Evolutionary conservation across 768 basidiomycete species (phyloP).

Genomic region (Collybiopsis confluens): DNA sequence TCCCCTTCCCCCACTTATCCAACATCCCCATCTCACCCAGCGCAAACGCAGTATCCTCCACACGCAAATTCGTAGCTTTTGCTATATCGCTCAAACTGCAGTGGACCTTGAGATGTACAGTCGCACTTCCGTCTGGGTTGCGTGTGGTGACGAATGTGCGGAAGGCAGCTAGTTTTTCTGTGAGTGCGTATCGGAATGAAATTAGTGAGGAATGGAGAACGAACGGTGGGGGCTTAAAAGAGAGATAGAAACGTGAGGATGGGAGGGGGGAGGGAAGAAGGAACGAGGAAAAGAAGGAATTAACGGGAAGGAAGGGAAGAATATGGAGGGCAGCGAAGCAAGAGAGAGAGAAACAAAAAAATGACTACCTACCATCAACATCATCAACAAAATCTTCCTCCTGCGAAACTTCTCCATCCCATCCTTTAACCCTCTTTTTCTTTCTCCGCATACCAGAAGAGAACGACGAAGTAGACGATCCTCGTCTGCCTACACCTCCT

Average conservation of each 20-base stretch:
- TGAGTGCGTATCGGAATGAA: too few relatives aligned
- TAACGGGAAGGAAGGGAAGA: not conserved
- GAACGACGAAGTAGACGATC: too few relatives aligned
- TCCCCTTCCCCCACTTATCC: constrained; percentile 29
- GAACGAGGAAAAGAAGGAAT: too few relatives aligned
- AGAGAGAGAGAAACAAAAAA: not conserved
- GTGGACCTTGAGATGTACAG: constrained; percentile 59
- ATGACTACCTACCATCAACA: constrained; percentile 33
- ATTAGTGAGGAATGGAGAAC: too few relatives aligned
- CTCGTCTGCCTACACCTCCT: too few relatives aligned
- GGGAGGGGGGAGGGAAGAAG: too few relatives aligned
- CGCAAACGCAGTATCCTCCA: constrained; percentile 87
- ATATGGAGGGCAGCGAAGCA: not conserved
- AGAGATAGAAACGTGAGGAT: not conserved
- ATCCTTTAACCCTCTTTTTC: constrained; percentile 60
- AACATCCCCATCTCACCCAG: constrained; percentile 84
- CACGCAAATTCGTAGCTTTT: constrained; percentile 70
- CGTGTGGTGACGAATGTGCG: constrained; percentile 56
- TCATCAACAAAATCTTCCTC: constrained; percentile 30
- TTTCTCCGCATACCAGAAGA: constrained; percentile 25
- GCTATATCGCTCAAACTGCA: constrained; percentile 81
- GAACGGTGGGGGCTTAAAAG: constrained; percentile 1
- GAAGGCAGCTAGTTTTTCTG: constrained; percentile 53
- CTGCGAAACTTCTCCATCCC: constrained; percentile 64
- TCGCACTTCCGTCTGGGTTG: constrained; percentile 65